phyloP scores from a whole-genome alignment of 306 rosid species.

The Gynostemma pentaphyllum region DNA sequence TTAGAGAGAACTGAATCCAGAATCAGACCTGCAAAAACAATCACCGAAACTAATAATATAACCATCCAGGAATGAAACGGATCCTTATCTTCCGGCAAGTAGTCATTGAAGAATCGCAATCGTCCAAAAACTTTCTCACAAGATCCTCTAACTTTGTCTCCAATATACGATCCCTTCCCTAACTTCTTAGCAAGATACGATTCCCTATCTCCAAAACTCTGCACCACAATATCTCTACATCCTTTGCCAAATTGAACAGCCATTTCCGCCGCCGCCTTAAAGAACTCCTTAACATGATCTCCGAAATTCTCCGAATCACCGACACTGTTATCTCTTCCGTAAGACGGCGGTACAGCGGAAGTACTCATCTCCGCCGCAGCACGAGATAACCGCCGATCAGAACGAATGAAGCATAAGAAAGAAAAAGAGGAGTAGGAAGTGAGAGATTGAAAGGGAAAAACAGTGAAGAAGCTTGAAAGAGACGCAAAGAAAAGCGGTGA shows the following conservation, averaged over 20 bases:
- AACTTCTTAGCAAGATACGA: constrained; percentile 38
- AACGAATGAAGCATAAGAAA: not conserved
- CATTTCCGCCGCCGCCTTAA: constrained; percentile 68
- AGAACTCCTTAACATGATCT: constrained; percentile 52
- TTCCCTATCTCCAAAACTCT: constrained; percentile 54
- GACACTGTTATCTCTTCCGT: constrained; percentile 2
- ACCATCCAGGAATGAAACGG: constrained; percentile 69
- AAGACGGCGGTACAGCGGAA: not conserved
- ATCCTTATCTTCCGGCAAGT: constrained; percentile 84
- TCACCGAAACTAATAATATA: constrained; percentile 36
- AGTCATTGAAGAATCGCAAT: constrained; percentile 46
- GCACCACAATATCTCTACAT: constrained; percentile 74
- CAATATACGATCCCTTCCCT: constrained; percentile 40
- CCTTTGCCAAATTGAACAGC: constrained; percentile 75
- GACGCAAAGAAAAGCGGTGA: constrained; percentile 6
- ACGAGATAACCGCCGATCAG: not conserved
- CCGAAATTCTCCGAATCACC: constrained; percentile 30
- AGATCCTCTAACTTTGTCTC: constrained; percentile 30
- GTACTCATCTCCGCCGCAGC: not conserved
- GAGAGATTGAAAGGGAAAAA: not conserved
- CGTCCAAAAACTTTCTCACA: constrained; percentile 23
- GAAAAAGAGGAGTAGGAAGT: not conserved
- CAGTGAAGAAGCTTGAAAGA: constrained; percentile 7
- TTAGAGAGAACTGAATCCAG: not conserved
- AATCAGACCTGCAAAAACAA: constrained; percentile 58